phyloP scores from a whole-genome alignment of 1,139 yeast species.

The Suhomyces anneliseae region DNA sequence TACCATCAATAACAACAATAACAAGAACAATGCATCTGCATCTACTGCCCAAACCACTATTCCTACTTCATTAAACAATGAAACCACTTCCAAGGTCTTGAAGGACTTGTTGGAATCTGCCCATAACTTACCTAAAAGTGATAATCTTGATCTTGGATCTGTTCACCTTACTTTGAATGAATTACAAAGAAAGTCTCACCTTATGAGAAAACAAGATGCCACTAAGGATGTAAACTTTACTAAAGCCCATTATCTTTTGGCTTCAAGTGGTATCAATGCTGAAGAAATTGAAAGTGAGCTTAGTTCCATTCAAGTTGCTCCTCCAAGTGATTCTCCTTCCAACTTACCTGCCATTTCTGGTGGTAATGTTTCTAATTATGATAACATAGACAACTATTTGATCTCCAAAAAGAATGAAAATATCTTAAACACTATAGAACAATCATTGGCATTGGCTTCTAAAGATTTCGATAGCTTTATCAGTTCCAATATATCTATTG shows the following conservation, averaged over 20 bases:
- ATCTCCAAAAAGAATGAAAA: constrained; percentile 77
- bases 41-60: neutral
- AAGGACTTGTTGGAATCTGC: constrained; percentile 73
- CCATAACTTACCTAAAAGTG: constrained; percentile 63
- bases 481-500: constrained; percentile 69
- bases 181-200: constrained; percentile 67
- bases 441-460: constrained; percentile 70
- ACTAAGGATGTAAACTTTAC: constrained; percentile 53
- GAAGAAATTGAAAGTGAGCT: constrained; percentile 80
- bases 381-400: constrained; percentile 54
- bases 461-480: constrained; percentile 80
- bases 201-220: constrained; percentile 51
- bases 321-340: constrained; percentile 14
- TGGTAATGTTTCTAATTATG: constrained; percentile 2
- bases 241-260: constrained; percentile 86
- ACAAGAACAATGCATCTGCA: neutral
- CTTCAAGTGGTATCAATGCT: constrained; percentile 86
- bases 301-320: constrained; percentile 36
- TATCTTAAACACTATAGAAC: constrained; percentile 81
- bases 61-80: constrained; percentile 9
- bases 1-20: constrained; percentile 1
- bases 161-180: constrained; percentile 77
- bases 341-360: neutral
- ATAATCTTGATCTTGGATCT: constrained; percentile 63
- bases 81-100: constrained; percentile 28